These are phyloP conservation scores for Podila clonocystis DNA, from an alignment of 192 early-diverging fungal species.

Conservation along the genomic window DNA sequence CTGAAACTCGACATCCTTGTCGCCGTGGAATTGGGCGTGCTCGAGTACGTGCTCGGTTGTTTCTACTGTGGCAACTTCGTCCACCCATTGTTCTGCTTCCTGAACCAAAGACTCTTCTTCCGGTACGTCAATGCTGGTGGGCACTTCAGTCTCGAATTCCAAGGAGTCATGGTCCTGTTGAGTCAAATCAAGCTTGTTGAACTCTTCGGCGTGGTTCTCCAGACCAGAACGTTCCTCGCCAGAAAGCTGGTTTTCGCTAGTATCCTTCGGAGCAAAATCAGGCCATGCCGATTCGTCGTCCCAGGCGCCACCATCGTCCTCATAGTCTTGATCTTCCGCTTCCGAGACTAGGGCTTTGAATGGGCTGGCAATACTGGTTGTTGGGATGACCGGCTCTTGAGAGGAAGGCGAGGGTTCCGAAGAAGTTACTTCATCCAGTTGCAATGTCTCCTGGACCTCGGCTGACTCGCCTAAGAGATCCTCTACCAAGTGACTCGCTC, in stretches of 20 bases:
- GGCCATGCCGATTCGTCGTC: neutral
- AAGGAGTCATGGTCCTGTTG: neutral
- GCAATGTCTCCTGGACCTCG: neutral
- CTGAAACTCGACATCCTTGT: neutral
- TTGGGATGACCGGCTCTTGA: too few relatives aligned
- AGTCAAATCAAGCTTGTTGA: too few relatives aligned
- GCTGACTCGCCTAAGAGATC: too few relatives aligned
- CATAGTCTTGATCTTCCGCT: neutral
- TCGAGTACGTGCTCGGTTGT: too few relatives aligned
- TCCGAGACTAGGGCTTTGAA: neutral
- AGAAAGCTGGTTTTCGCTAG: neutral
- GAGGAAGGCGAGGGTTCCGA: neutral
- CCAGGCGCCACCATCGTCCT: neutral
- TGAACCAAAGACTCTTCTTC: neutral
- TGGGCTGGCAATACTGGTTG: neutral
- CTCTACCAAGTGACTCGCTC: too few relatives aligned
- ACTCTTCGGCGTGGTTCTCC: too few relatives aligned
- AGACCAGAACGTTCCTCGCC: too few relatives aligned
- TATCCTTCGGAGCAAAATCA: neutral
- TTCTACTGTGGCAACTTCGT: too few relatives aligned
- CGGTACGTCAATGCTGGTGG: too few relatives aligned
- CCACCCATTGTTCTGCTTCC: constrained; percentile 5
- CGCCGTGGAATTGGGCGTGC: too few relatives aligned
- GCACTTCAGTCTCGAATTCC: neutral
- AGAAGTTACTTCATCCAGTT: neutral